Conservation (phyloP, 495 filamentous ascomycete species). For the Xylaria cubensis region DNA sequence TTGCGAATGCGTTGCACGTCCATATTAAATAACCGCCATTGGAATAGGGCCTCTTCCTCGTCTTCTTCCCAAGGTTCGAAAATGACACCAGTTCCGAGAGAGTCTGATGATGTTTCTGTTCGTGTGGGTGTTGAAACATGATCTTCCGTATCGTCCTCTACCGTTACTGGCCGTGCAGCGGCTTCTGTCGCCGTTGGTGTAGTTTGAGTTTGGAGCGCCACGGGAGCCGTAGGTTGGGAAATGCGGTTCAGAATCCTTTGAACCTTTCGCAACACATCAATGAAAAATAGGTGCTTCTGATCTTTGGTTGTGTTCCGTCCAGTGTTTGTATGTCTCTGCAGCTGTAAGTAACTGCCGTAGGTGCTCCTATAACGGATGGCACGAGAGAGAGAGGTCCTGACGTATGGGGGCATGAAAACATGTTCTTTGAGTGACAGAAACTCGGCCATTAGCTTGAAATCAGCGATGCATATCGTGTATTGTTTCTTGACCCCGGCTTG, state of each 20-base stretch:
- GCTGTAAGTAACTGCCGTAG: slow-evolving; percentile 13
- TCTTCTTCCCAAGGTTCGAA: slow-evolving; percentile 16
- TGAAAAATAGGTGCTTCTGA: slow-evolving; percentile 5
- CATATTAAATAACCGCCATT: slow-evolving; percentile 8
- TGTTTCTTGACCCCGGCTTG: background rate
- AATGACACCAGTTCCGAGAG: background rate
- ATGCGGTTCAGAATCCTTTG: background rate
- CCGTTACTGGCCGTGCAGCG: background rate
- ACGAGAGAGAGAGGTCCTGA: slow-evolving; percentile 7
- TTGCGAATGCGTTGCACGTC: slow-evolving; percentile 13
- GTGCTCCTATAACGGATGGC: slow-evolving; percentile 17
- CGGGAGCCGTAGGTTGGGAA: background rate
- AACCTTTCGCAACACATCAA: slow-evolving; percentile 11
- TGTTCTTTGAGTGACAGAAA: background rate
- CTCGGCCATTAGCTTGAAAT: slow-evolving; percentile 3
- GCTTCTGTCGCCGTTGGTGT: background rate
- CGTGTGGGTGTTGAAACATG: background rate
- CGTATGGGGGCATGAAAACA: slow-evolving; percentile 2
- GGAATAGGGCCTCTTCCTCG: slow-evolving; percentile 12
- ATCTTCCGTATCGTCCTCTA: slow-evolving; percentile 9
- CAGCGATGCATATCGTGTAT: slow-evolving; percentile 4
- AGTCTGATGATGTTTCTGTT: background rate
- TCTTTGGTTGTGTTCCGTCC: background rate
- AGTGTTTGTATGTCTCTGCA: slow-evolving; percentile 1
- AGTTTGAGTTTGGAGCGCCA: background rate